These are phyloP conservation scores for Globisporangium canariense DNA, from an alignment of 352 stramenopile species.

Conservation along the genomic window DNA sequence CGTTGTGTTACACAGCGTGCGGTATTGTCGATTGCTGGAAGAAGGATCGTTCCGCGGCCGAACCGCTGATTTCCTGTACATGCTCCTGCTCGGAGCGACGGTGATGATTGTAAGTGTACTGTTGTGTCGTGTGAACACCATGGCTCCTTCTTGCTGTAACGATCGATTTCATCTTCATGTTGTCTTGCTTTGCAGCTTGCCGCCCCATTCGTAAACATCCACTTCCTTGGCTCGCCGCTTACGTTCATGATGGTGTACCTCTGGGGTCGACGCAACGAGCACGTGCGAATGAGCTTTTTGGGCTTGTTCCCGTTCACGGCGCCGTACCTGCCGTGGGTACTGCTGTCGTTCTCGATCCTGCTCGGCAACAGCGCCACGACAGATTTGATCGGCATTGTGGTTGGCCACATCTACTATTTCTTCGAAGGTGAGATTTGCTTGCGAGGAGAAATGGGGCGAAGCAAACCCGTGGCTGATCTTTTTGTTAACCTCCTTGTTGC, in stretches of 20 bases:
- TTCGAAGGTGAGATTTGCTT: slow-evolving; percentile 77
- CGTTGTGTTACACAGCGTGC: slow-evolving; percentile 43
- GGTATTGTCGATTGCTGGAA: slow-evolving; percentile 96
- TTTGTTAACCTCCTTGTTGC: not conserved
- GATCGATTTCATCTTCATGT: not conserved
- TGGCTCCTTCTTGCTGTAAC: not conserved
- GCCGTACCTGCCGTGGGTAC: slow-evolving; percentile 98
- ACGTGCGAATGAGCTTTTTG: slow-evolving; percentile 97
- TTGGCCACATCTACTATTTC: slow-evolving; percentile 99
- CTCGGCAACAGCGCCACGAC: slow-evolving; percentile 95
- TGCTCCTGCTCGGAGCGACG: slow-evolving; percentile 95
- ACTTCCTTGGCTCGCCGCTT: slow-evolving; percentile 97
- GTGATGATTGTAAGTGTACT: slow-evolving; percentile 89
- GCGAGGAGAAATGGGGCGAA: not conserved
- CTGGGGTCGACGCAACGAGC: slow-evolving; percentile 94
- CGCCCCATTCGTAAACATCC: slow-evolving; percentile 95
- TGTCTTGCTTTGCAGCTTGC: slow-evolving; percentile 60
- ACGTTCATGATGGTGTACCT: slow-evolving; percentile 99
- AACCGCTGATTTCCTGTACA: slow-evolving; percentile 97
- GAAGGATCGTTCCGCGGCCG: slow-evolving; percentile 97
- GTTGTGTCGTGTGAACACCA: not conserved
- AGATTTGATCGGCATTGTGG: slow-evolving; percentile 98
- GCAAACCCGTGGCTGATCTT: not conserved
- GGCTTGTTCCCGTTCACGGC: slow-evolving; percentile 98
- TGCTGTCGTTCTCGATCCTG: slow-evolving; percentile 95